These are phyloP conservation scores for Zoysia pacifica DNA, from an alignment of 176 grass and related monocot species.

Conservation along the genomic window DNA sequence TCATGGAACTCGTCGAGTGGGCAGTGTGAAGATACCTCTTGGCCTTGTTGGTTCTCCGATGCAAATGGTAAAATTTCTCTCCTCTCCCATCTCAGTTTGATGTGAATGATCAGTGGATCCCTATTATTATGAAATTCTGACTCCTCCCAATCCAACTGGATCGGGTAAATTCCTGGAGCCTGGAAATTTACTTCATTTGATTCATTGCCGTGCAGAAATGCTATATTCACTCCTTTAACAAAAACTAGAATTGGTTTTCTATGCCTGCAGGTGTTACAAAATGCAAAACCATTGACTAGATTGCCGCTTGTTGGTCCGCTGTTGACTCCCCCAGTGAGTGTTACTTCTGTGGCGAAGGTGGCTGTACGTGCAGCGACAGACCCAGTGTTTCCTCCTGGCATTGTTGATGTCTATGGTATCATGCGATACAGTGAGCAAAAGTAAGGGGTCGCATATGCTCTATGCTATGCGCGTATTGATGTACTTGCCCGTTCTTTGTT, in stretches of 20 bases:
- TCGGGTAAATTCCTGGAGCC: neutral
- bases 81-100: neutral
- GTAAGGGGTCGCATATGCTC: conserved; percentile 34
- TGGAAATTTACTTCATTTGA: neutral
- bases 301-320: conserved; percentile 74
- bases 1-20: conserved; percentile 86
- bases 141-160: neutral
- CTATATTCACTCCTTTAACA: neutral
- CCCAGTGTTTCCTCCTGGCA: conserved; percentile 86
- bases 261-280: conserved; percentile 64
- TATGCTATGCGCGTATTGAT: neutral
- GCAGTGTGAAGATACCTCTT: conserved; percentile 84
- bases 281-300: conserved; percentile 63
- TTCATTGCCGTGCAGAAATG: neutral
- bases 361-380: conserved; percentile 81
- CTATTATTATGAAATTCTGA: neutral
- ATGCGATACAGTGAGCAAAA: conserved; percentile 71
- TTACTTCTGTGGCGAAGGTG: conserved; percentile 62
- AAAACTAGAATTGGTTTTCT: neutral
- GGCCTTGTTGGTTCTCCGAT: conserved; percentile 78
- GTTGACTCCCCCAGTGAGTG: conserved; percentile 78
- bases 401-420: conserved; percentile 79
- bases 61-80: conserved; percentile 66
- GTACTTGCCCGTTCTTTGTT: conserved; percentile 5
- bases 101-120: neutral